Conservation (phyloP, 179 eudicot species). For the Beta corolliflora region DNA sequence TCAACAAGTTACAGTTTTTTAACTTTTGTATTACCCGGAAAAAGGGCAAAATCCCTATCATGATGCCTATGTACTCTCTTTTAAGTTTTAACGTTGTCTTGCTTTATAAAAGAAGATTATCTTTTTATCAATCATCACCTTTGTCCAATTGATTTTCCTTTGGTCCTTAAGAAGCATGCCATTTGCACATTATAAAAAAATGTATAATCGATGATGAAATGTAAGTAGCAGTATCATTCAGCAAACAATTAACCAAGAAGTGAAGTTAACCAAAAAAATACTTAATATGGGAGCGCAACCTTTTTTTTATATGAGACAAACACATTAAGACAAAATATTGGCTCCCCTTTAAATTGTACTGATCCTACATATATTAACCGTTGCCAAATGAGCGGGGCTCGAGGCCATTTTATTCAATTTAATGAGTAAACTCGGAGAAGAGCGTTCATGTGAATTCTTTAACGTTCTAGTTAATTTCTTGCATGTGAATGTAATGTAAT, state of each 20-base stretch:
- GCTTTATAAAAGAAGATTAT: not conserved
- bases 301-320: conserved; percentile 17
- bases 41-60: too few relatives aligned
- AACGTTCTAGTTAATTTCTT: not conserved
- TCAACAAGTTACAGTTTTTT: too few relatives aligned
- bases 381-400: conserved; percentile 26
- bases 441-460: conserved; percentile 11
- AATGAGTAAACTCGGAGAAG: not conserved
- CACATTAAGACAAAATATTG: conserved; percentile 17
- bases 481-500: conserved; percentile 5
- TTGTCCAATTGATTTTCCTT: not conserved
- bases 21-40: too few relatives aligned
- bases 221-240: not conserved
- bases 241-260: not conserved
- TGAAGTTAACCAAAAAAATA: conserved; percentile 7
- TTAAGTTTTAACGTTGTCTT: too few relatives aligned
- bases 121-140: not conserved
- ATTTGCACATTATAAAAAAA: not conserved
- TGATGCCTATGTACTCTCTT: too few relatives aligned
- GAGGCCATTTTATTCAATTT: not conserved
- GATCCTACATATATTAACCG: not conserved
- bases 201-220: not conserved
- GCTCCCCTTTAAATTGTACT: not conserved
- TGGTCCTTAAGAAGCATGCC: not conserved
- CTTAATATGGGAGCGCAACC: not conserved